A percentile compares a stretch with the other conserved stretches of the same genome.
Conservation (phyloP, 1,284 basidiomycete species). For the Ceratobasidium papillatum region DNA sequence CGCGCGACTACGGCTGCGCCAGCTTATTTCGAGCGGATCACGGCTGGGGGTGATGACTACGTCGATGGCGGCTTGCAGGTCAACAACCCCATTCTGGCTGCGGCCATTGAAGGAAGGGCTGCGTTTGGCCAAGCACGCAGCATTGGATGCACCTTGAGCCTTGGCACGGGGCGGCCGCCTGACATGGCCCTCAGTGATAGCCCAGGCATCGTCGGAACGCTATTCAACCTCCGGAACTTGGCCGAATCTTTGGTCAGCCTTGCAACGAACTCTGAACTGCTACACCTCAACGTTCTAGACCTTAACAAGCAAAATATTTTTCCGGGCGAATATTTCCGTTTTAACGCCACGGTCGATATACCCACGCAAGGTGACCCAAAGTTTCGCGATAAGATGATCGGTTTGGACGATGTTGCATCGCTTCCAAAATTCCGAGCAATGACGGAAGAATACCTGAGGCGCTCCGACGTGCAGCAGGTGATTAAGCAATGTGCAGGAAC, state of each 20-base stretch:
- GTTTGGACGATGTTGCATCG: background rate
- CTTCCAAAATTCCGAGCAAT: background rate
- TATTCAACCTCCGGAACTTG: background rate
- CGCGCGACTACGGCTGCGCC: slow-evolving; percentile 14
- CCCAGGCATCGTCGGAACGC: background rate
- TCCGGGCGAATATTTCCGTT: background rate
- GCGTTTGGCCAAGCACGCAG: slow-evolving; percentile 39
- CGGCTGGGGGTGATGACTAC: background rate
- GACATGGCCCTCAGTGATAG: background rate
- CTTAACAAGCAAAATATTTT: background rate
- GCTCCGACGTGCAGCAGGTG: background rate
- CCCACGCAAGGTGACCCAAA: background rate
- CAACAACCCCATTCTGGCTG: slow-evolving; percentile 20
- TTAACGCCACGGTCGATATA: background rate
- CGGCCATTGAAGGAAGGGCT: slow-evolving; percentile 42
- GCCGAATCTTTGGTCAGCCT: background rate
- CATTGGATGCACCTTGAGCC: slow-evolving; percentile 45
- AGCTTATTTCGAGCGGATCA: slow-evolving; percentile 6
- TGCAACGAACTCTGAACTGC: background rate
- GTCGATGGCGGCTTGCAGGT: slow-evolving; percentile 7
- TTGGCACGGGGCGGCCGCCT: slow-evolving; percentile 42
- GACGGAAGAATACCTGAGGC: background rate
- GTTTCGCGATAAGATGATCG: background rate
- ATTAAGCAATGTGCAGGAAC: background rate
- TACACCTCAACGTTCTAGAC: background rate